Base-by-base conservation (phyloP, 768 basidiomycete genomes). In the Antrodiella citrinella region DNA sequence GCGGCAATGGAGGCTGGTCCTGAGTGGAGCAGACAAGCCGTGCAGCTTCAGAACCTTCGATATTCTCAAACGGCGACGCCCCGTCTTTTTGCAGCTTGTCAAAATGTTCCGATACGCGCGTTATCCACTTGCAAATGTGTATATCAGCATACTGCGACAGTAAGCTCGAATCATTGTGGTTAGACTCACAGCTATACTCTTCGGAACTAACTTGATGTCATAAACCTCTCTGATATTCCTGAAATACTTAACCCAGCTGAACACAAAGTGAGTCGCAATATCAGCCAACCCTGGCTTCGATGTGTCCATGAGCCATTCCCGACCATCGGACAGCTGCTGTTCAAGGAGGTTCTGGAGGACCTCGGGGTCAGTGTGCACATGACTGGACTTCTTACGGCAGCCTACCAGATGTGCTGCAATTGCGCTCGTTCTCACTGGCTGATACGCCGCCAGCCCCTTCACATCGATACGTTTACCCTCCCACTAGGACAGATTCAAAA, bases 271-370 rank as follows among this genome's bases (percentile, higher is more conserved):
- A 5, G 75, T 66, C 2, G 76, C 71, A 26, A 81, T 60, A 57
- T 83, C 81, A 4, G 72, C 75, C 20, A 79, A 62, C 39, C 74
- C 69, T 7, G 80, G 78, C 0, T 64, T 51, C 49, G 72, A 72
- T 0, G 80, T 80, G 53, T 80, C 70, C 51, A 81, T 72, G 7
- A 81, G 65, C 78, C 79, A 84, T 57, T 75, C 72, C 2, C 80
- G 69, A 20, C 69, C 75, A 58, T 81, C 78, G 13, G 64, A 59
- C 23, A 82, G 65, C 59, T 81, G 66, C 26, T 70, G 65, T 51
- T 74, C 69, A 10, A 70, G 35, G 20, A 70, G 54, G n/a, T 59
- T 54, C 71, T 72, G 40, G 9, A n/a, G n/a, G n/a, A n/a, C n/a
- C n/a, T n/a, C n/a, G n/a, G n/a, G n/a, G n/a, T n/a, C n/a, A n/a